Base-by-base conservation (phyloP, 2,329 filamentous ascomycete species). In the Colletotrichum salicis region DNA sequence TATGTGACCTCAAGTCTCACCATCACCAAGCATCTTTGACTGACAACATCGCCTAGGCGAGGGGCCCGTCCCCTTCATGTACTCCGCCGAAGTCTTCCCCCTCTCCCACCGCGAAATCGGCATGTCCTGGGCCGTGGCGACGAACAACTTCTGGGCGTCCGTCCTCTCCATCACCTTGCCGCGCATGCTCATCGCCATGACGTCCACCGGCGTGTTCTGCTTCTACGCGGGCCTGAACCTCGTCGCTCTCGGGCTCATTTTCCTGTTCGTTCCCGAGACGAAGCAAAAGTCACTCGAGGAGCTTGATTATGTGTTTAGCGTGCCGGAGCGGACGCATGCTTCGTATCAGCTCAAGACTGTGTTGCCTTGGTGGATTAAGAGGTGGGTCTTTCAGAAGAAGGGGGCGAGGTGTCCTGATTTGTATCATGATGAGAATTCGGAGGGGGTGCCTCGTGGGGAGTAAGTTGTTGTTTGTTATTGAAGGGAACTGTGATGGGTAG, bases 71-170 rank as follows among this genome's bases (percentile, higher is more conserved):
- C 89, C 89, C 0, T 91, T 90, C 78, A 86, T 87, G 22, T 91
- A 91, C 82, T 86, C 84, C 0, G 89, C 90, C 4, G 90, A 92
- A 76, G 89, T 91, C 13, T 92, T 90, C 78, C 90, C 90, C 1
- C 85, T 92, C 0, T 89, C 87, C 1, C 89, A 91, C 78, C 83
- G 90, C 73, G 90, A 91, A 78, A 85, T 90, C 5, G 90, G 90
- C 45, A 92, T 92, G 90, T 85, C 84, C 0, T 90, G 87, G 80
- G 88, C 89, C 5, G 89, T 91, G 1, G 88, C 89, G 2, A 90
- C 88, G 1, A 89, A 87, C 75, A 84, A 88, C 73, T 88, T 87
- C 80, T 88, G 86, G 81, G 86, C 83, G 8, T 81, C 84, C 6
- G 80, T 89, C 2, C 79, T 90, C 5, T 83, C 85, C 2, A 82